These are phyloP conservation scores for Coemansia sp. DNA, from an alignment of 192 early-diverging fungal species.

Conservation along the genomic window DNA sequence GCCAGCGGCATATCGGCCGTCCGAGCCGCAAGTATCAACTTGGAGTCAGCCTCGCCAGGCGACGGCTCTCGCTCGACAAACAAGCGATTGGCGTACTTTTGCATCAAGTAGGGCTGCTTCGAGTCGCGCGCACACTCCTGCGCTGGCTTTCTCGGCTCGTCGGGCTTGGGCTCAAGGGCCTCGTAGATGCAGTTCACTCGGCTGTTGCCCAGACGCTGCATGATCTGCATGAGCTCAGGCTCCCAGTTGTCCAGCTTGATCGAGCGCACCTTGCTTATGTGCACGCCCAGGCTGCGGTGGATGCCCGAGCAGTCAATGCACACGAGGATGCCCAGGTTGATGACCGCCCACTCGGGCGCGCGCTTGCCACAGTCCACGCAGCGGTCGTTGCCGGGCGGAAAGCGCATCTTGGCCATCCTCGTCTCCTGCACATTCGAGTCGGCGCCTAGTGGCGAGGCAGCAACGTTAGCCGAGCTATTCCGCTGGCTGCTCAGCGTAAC, in stretches of 20 bases:
- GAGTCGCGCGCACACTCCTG: slow-evolving; percentile 58
- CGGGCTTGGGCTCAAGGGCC: slow-evolving; percentile 35
- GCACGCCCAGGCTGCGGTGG: slow-evolving; percentile 87
- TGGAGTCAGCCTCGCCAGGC: slow-evolving; percentile 33
- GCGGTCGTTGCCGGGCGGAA: slow-evolving; percentile 43
- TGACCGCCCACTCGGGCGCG: slow-evolving; percentile 85
- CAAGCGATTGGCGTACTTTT: slow-evolving; percentile 63
- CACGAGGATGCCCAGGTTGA: slow-evolving; percentile 77
- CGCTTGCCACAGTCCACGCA: slow-evolving; percentile 63
- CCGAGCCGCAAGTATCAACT: slow-evolving; percentile 63
- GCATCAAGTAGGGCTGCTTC: slow-evolving; percentile 63
- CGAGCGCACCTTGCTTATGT: slow-evolving; percentile 86
- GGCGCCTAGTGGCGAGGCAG: background rate
- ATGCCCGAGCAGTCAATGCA: slow-evolving; percentile 93
- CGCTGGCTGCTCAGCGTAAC: slow-evolving; percentile 17
- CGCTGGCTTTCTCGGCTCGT: slow-evolving; percentile 49
- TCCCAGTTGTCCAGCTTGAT: slow-evolving; percentile 88
- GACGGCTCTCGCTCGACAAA: slow-evolving; percentile 42
- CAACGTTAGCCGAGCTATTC: background rate
- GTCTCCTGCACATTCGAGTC: slow-evolving; percentile 16
- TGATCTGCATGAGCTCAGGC: slow-evolving; percentile 66
- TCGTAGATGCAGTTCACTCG: slow-evolving; percentile 74
- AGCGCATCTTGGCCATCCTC: slow-evolving; percentile 32
- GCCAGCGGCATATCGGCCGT: slow-evolving; percentile 62
- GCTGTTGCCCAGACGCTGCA: slow-evolving; percentile 82